Evolutionary conservation across 495 filamentous ascomycete genomes (phyloP), one percentile per base, ranked within the genome.

Genomic region (Neurospora terricola): DNA sequence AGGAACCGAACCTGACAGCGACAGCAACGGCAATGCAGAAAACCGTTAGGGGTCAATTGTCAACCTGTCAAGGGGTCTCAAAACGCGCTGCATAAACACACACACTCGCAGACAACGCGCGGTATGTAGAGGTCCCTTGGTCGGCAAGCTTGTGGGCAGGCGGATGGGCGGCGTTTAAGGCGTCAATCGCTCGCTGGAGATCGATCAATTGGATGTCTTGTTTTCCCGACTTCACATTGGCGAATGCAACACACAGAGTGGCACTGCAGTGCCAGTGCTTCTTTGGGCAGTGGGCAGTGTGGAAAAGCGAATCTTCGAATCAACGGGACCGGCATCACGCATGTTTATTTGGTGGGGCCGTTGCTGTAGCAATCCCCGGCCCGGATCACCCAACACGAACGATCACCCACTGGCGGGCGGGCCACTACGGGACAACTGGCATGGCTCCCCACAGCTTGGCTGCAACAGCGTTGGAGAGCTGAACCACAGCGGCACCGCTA

Each of bases 271-370:
- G 48, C 7, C 21, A 48, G 43, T 21, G 43, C 43, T 48, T 0
- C 38, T 39, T 39, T 43, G 18, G 2, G 18, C 18, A 43, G 45
- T 23, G 45, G 8, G 18, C n/a, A 21, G 7, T 21, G 34, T 34
- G 43, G 30, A 34, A 66, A 66, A 14, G 23, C 23, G 54, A 66
- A 18, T 66, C 54, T 66, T 66, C 30, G 54, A 34, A 66, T 66
- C 27, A 66, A 66, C 27, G 27, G 54, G 5, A 4, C 54, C 54
- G 54, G 54, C 54, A 62, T 62, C 54, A 30, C 23, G 27, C 36
- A 40, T 73, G 74, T 75, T 71, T 75, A 69, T 70, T 71, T 71
- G 59, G 70, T 71, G 74, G 74, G 74, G 72, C 39, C 69, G 74
- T 75, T 75, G 74, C 74, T 71, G 69, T 54, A 69, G 74, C 68